Base-by-base conservation (phyloP, 129 eudicot genomes). In the Pseudognaphalium luteoalbum region DNA sequence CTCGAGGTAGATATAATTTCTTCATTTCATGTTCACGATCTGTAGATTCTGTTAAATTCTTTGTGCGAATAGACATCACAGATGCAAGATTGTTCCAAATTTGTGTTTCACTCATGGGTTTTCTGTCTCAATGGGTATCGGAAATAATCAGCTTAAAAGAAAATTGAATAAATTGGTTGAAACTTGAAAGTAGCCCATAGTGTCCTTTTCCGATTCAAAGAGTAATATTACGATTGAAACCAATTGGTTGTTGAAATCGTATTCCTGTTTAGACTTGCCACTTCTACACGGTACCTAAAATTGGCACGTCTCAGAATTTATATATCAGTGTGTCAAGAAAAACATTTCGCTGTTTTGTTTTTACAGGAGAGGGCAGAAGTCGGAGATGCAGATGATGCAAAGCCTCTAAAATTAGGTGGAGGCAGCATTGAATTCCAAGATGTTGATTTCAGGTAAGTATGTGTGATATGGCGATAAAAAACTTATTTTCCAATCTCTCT, bases 351-450 rank as follows among this genome's bases (percentile, higher is more conserved):
- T 56, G 37, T 57, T 50, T 82, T 29, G 22, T 21, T 29, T 71
- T 56, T 81, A 74, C 88, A 94, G 99, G 99, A 89, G 70, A 91
- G 81, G 77, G 82, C 96, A 66, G 96, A 88, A 52, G 83, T 94
- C 58, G 82, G 81, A 78, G 94, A 94, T 73, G 84, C 83, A 16
- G 88, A 73, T 75, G 86, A 78, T 70, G 96, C 97, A 30, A 87
- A 89, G 82, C 90, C 96, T 79, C 76, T 94, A 83, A 81, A 82
- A 72, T 72, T 94, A 22, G 83, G 79, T 64, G 96, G 99, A 67
- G 99, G 99, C 39, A 72, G 90, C 80, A 87, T 94, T 70, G 84
- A 89, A 80, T 91, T 94, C 72, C 85, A 91, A 64, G 74, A 87
- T 74, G 97, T 94, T 68, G 89, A 87, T 72, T 94, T 94, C 92